Conservation (phyloP, 371 early-diverging fungal genomes). For the Saksenaea oblongispora region DNA sequence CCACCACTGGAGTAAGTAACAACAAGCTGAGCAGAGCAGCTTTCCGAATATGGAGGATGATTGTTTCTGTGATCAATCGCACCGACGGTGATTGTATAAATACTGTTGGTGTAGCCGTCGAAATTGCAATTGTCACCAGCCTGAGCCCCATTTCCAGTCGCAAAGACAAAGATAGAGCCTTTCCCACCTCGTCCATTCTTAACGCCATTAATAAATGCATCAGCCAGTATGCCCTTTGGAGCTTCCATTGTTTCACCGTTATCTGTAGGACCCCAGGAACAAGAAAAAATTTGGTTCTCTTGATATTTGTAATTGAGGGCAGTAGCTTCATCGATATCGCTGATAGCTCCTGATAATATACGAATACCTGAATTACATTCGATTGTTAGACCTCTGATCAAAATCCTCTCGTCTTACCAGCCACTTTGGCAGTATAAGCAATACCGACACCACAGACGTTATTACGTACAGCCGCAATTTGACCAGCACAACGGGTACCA, state of each 20-base stretch:
- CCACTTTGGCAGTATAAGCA: slow-evolving; percentile 85
- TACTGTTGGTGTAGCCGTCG: slow-evolving; percentile 96
- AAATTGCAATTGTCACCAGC: slow-evolving; percentile 91
- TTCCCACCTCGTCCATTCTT: slow-evolving; percentile 82
- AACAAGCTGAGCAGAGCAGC: slow-evolving; percentile 87
- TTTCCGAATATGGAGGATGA: slow-evolving; percentile 90
- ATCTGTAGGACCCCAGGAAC: slow-evolving; percentile 96
- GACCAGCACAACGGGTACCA: slow-evolving; percentile 97
- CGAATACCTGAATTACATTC: slow-evolving; percentile 65
- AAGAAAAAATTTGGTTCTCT: slow-evolving; percentile 90
- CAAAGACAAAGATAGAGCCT: slow-evolving; percentile 93
- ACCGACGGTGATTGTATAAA: slow-evolving; percentile 93
- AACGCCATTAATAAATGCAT: slow-evolving; percentile 84
- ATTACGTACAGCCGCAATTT: slow-evolving; percentile 91
- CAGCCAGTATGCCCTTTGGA: slow-evolving; percentile 76
- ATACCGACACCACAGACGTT: slow-evolving; percentile 95
- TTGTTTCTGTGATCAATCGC: slow-evolving; percentile 77
- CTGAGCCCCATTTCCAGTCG: slow-evolving; percentile 91
- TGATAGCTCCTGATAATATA: slow-evolving; percentile 86
- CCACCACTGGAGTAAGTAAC: slow-evolving; percentile 89
- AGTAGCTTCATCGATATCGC: slow-evolving; percentile 88
- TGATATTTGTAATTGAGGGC: slow-evolving; percentile 88
- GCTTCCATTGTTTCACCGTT: slow-evolving; percentile 90
- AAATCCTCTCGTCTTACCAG: slow-evolving; percentile 54
- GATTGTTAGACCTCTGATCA: neutral